Evolutionary conservation across 1,284 basidiomycete species (phyloP).

Genomic region (Pseudozyma thailandica): DNA sequence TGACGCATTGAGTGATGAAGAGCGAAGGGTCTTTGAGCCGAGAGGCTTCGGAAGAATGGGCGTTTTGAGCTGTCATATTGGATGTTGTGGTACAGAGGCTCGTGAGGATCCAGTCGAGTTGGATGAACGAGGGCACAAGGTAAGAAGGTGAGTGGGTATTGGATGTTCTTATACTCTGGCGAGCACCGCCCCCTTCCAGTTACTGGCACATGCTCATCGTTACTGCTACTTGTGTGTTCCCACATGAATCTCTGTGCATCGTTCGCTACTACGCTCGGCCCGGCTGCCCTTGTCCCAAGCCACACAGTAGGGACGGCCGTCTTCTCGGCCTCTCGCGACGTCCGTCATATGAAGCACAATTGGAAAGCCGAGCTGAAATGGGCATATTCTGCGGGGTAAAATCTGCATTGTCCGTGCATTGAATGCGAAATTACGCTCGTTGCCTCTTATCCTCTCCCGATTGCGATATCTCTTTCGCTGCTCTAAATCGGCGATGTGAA

Average conservation of each 20-base stretch:
- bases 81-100: neutral
- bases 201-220: no score
- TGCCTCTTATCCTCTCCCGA: neutral
- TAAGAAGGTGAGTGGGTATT: no score
- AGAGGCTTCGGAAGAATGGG: slow-evolving; percentile 16
- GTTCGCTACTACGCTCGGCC: neutral
- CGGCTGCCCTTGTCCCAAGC: no score
- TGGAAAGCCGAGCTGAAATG: no score
- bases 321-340: no score
- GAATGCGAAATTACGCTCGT: slow-evolving; percentile 18
- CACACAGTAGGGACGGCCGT: no score
- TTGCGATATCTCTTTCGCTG: neutral
- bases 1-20: slow-evolving; percentile 30
- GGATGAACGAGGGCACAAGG: no score
- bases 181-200: no score
- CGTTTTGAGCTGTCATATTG: slow-evolving; percentile 21
- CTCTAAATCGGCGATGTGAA: slow-evolving; percentile 9
- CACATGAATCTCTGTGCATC: neutral
- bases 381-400: no score
- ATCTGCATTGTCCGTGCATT: neutral
- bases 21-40: slow-evolving; percentile 35
- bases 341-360: no score
- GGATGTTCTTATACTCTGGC: no score
- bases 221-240: no score
- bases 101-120: neutral